These are phyloP conservation scores for Fomitopsis betulina DNA, from an alignment of 1,284 basidiomycete genomes.

Conservation along the genomic window DNA sequence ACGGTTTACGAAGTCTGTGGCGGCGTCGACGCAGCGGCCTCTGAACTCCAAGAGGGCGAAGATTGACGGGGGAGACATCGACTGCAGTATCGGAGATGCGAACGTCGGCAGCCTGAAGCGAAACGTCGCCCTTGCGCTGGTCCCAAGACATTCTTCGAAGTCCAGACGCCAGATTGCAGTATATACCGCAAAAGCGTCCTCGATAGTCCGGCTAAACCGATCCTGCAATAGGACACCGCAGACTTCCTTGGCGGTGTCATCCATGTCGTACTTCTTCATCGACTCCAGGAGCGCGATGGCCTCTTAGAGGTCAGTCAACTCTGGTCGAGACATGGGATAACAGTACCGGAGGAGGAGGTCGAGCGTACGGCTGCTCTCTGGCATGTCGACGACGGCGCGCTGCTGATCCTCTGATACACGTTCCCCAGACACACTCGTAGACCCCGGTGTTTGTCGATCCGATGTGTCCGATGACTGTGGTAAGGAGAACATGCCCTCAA, in stretches of 20 bases:
- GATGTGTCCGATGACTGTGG: background rate
- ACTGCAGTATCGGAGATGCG: background rate
- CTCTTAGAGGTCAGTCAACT: background rate
- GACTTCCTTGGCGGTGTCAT: background rate
- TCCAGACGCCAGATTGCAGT: background rate
- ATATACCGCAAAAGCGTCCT: background rate
- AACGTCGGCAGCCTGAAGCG: background rate
- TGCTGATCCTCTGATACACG: background rate
- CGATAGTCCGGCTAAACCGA: background rate
- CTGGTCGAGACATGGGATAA: conserved; percentile 16
- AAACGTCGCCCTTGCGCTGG: background rate
- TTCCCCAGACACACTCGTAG: background rate
- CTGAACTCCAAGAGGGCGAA: background rate
- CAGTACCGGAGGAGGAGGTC: conserved; percentile 13
- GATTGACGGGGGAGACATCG: background rate
- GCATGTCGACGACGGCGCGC: background rate
- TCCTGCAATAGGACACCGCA: background rate
- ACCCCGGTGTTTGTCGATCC: background rate
- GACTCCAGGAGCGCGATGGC: conserved; percentile 10
- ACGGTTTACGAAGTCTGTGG: background rate
- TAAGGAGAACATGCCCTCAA: conserved; percentile 6
- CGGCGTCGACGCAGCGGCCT: background rate
- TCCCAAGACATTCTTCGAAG: background rate
- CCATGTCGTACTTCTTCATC: conserved; percentile 17
- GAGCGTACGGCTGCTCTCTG: conserved; percentile 10